Percentiles rank a stretch among this genome's conserved stretches.
These are phyloP conservation scores for Tetracentron sinense DNA, from an alignment of 164 flowering plant species.

Conservation along the genomic window DNA sequence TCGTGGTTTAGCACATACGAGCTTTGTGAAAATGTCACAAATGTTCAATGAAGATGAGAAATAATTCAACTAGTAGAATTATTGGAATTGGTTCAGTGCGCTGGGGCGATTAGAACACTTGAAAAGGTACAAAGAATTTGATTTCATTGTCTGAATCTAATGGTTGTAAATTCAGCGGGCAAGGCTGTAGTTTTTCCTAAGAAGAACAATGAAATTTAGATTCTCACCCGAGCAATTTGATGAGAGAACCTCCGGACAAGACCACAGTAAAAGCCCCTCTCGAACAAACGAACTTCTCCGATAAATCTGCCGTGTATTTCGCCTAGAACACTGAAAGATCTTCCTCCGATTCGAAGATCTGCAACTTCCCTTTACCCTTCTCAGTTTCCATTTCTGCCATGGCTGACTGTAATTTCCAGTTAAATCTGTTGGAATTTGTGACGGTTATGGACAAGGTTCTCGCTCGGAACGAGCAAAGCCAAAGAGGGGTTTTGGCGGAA, in stretches of 20 bases:
- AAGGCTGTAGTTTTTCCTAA: too few relatives aligned
- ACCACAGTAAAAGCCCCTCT: conserved; percentile 66
- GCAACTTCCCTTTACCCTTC: conserved; percentile 21
- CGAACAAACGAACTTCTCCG: conserved; percentile 42
- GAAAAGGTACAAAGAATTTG: too few relatives aligned
- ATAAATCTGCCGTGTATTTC: conserved; percentile 57
- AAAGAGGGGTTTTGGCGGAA: neutral
- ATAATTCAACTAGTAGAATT: too few relatives aligned
- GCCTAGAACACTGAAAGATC: conserved; percentile 53
- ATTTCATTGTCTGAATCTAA: too few relatives aligned
- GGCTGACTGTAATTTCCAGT: conserved; percentile 8
- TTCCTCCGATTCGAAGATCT: conserved; percentile 55
- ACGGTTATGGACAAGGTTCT: neutral
- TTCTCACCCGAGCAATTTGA: conserved; percentile 47
- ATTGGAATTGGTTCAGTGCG: too few relatives aligned
- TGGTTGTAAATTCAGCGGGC: too few relatives aligned
- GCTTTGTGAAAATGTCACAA: too few relatives aligned
- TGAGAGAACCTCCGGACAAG: conserved; percentile 72
- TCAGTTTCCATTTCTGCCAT: conserved; percentile 12
- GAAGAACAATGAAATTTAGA: neutral
- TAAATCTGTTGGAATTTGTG: conserved; percentile 2
- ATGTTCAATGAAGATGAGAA: too few relatives aligned
- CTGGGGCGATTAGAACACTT: too few relatives aligned
- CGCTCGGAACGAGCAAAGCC: neutral
- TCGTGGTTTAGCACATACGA: too few relatives aligned